Percentiles rank a stretch among this genome's conserved stretches.
These are phyloP conservation scores for Arthroderma sp. DNA, from an alignment of 2,329 filamentous ascomycete species.

Conservation along the genomic window DNA sequence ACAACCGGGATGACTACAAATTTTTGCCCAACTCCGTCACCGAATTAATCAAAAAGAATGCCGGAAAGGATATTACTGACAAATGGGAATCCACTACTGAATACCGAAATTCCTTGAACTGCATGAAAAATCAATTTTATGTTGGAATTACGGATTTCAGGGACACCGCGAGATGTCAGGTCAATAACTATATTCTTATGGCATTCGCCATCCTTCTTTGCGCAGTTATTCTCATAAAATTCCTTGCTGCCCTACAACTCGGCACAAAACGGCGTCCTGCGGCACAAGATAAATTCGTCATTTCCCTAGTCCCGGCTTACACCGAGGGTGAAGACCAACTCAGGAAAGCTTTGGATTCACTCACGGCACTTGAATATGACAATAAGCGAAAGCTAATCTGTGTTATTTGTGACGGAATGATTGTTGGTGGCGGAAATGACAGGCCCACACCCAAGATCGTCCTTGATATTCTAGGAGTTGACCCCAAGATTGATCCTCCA, in stretches of 20 bases:
- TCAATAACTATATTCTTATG: slow-evolving; percentile 83
- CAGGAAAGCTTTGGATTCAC: slow-evolving; percentile 80
- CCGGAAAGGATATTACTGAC: slow-evolving; percentile 64
- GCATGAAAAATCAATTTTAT: slow-evolving; percentile 73
- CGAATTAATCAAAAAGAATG: slow-evolving; percentile 57
- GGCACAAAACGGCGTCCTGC: slow-evolving; percentile 80
- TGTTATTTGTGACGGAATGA: slow-evolving; percentile 93
- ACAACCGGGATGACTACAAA: slow-evolving; percentile 44
- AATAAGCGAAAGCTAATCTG: slow-evolving; percentile 96
- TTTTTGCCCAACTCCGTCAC: slow-evolving; percentile 61
- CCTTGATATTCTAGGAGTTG: slow-evolving; percentile 89
- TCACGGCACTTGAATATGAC: slow-evolving; percentile 90
- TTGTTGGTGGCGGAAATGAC: slow-evolving; percentile 91
- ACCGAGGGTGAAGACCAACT: slow-evolving; percentile 95
- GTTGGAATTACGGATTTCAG: slow-evolving; percentile 78
- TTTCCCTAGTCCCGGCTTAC: slow-evolving; percentile 94
- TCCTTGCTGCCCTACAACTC: slow-evolving; percentile 83
- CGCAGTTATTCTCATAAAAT: slow-evolving; percentile 70
- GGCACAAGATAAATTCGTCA: slow-evolving; percentile 96
- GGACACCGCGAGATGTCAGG: slow-evolving; percentile 57
- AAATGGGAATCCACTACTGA: slow-evolving; percentile 43
- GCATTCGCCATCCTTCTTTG: slow-evolving; percentile 77
- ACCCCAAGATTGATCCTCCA: slow-evolving; percentile 90
- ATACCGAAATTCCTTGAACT: slow-evolving; percentile 58
- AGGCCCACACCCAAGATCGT: slow-evolving; percentile 95